These are phyloP conservation scores for Plasmodium knowlesi DNA, from an alignment of 169 alveolate genomes.

Conservation along the genomic window DNA sequence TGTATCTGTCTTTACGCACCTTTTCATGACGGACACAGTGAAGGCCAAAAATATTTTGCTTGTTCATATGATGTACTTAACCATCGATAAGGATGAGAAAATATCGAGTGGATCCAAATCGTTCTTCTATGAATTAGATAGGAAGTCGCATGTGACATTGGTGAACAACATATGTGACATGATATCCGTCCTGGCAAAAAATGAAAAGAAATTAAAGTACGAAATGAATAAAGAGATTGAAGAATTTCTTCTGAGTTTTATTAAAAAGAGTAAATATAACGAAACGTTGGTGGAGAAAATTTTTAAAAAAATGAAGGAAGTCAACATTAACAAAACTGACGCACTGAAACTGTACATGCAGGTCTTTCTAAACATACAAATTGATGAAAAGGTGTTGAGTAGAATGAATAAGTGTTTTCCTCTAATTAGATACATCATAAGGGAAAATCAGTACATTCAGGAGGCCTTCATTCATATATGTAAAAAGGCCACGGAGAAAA, in stretches of 20 bases:
- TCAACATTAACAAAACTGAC: constrained; percentile 40
- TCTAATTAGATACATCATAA: constrained; percentile 32
- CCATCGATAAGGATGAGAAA: constrained; percentile 78
- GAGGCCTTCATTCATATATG: constrained; percentile 40
- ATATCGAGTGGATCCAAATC: constrained; percentile 81
- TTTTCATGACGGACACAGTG: constrained; percentile 86
- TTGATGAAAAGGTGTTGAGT: constrained; percentile 54
- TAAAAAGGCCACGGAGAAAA: constrained; percentile 68
- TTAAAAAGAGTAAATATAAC: constrained; percentile 69
- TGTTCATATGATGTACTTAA: constrained; percentile 83
- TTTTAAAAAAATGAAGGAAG: constrained; percentile 70
- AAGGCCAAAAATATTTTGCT: constrained; percentile 83
- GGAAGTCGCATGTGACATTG: constrained; percentile 44
- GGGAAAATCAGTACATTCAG: constrained; percentile 58
- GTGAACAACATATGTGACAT: constrained; percentile 68
- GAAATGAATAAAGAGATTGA: constrained; percentile 53
- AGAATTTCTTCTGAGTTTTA: constrained; percentile 35
- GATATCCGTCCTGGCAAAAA: constrained; percentile 46
- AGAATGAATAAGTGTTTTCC: constrained; percentile 48
- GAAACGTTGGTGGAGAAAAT: constrained; percentile 68
- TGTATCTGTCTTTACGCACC: constrained; percentile 85
- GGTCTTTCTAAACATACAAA: constrained; percentile 63
- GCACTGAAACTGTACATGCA: constrained; percentile 55
- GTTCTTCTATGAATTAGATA: constrained; percentile 77
- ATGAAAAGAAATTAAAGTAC: constrained; percentile 38